Conservation (phyloP, 208 protist genomes). For the Acanthamoeba castellanii region DNA sequence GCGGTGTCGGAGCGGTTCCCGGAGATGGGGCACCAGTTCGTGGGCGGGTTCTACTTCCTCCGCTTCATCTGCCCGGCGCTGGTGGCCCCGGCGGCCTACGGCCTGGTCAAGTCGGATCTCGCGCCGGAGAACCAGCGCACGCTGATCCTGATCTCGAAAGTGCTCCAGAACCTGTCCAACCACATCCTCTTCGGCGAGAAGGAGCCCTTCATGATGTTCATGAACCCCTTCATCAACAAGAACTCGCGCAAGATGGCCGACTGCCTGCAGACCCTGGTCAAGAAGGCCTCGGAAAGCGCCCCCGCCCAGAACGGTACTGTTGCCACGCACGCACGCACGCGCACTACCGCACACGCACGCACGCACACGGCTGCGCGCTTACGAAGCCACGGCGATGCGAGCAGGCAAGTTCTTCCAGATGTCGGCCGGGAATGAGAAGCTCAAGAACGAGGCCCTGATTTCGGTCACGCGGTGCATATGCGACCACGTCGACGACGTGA, state of each 20-base stretch:
- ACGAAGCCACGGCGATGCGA: not conserved
- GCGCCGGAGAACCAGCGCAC: slow-evolving; percentile 42
- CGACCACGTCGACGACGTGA: not conserved
- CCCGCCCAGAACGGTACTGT: not conserved
- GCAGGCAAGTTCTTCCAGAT: slow-evolving; percentile 43
- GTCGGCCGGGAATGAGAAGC: not conserved
- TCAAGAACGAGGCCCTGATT: slow-evolving; percentile 34
- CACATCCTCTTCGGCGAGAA: slow-evolving; percentile 57
- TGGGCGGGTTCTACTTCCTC: slow-evolving; percentile 68
- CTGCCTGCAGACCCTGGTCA: slow-evolving; percentile 58
- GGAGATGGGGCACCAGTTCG: slow-evolving; percentile 57
- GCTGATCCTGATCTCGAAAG: slow-evolving; percentile 50
- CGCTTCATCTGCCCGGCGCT: slow-evolving; percentile 60
- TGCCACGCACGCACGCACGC: not conserved
- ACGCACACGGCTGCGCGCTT: too few species aligned
- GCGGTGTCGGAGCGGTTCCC: slow-evolving; percentile 36
- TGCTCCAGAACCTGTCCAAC: slow-evolving; percentile 70
- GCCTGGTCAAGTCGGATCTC: slow-evolving; percentile 3
- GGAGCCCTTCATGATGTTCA: slow-evolving; percentile 72
- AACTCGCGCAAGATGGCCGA: slow-evolving; percentile 23
- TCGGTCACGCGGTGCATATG: not conserved
- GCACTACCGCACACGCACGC: not conserved
- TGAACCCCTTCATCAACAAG: slow-evolving; percentile 59
- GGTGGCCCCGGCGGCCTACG: slow-evolving; percentile 31
- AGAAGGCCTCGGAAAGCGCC: not conserved